phyloP scores from a whole-genome alignment of 192 early-diverging fungal species.

The Mortierella hygrophila region DNA sequence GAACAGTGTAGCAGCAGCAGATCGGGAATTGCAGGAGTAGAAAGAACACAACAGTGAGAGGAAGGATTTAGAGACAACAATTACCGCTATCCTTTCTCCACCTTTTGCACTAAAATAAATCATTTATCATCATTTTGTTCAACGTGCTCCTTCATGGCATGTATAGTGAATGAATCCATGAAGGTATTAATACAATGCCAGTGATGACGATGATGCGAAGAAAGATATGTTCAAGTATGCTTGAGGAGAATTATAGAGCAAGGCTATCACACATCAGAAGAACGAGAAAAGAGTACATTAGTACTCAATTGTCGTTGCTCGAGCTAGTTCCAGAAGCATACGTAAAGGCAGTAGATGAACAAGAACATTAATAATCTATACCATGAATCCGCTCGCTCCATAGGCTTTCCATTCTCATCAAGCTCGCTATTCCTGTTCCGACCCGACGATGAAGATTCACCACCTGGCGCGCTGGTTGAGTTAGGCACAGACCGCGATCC shows the following conservation, averaged over 20 bases:
- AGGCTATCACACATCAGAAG: not conserved
- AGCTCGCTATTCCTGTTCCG: not conserved
- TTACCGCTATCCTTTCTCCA: not conserved
- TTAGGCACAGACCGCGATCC: not conserved
- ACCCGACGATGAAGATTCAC: not conserved
- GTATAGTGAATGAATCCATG: not conserved
- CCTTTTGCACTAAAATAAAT: not conserved
- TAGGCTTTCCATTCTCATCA: not conserved
- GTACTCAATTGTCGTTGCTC: not conserved
- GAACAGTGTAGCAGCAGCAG: not conserved
- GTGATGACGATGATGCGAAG: not conserved
- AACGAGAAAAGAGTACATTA: not conserved
- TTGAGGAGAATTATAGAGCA: not conserved
- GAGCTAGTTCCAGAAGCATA: slow-evolving; percentile 11
- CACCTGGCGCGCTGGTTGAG: not conserved
- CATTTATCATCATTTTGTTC: not conserved
- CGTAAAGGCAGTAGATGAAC: slow-evolving; percentile 36
- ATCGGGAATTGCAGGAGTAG: not conserved
- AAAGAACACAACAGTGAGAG: not conserved
- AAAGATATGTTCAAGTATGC: not conserved
- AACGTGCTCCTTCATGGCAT: not conserved
- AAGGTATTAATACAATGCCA: not conserved
- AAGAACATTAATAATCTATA: slow-evolving; percentile 29
- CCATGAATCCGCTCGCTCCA: slow-evolving; percentile 11
- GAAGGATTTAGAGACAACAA: not conserved